phyloP scores from a whole-genome alignment of 495 filamentous ascomycete species.

The Neurospora cerealis region DNA sequence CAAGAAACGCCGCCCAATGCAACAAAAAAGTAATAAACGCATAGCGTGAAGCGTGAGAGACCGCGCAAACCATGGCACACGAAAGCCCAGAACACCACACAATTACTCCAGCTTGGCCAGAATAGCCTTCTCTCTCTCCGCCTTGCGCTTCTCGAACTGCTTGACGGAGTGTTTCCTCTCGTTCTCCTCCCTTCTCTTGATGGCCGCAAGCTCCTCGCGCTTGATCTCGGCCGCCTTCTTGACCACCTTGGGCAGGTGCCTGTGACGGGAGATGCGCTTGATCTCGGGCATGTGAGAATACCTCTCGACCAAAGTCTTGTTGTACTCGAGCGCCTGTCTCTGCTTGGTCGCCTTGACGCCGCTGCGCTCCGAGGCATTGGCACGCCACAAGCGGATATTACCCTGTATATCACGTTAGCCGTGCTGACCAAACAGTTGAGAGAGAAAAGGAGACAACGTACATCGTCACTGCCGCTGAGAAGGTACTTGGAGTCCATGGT shows the following conservation, averaged over 20 bases:
- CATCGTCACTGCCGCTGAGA: constrained; percentile 76
- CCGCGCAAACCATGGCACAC: not conserved
- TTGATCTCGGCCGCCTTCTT: constrained; percentile 99
- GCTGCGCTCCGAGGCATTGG: constrained; percentile 74
- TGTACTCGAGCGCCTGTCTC: constrained; percentile 83
- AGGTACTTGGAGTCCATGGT: constrained; percentile 84
- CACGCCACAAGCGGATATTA: constrained; percentile 85
- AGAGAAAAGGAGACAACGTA: not conserved
- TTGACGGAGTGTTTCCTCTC: constrained; percentile 84
- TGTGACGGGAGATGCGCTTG: constrained; percentile 75
- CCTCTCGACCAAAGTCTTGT: constrained; percentile 69
- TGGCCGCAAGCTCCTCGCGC: constrained; percentile 70
- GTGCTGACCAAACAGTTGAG: not conserved
- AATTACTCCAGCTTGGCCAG: constrained; percentile 62
- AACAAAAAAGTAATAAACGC: constrained; percentile 1
- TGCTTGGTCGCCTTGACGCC: constrained; percentile 79
- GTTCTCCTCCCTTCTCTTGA: constrained; percentile 90
- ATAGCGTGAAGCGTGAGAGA: not conserved
- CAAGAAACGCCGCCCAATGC: constrained; percentile 18
- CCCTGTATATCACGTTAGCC: constrained; percentile 31
- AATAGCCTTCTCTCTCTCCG: constrained; percentile 90
- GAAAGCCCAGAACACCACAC: not conserved
- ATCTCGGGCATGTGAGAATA: constrained; percentile 97
- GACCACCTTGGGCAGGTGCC: constrained; percentile 84
- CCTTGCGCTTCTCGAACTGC: constrained; percentile 57